A percentile compares a stretch with the other conserved stretches of the same genome.
Conservation (phyloP, 108 stramenopile genomes). For the Epipyxis sp. region DNA sequence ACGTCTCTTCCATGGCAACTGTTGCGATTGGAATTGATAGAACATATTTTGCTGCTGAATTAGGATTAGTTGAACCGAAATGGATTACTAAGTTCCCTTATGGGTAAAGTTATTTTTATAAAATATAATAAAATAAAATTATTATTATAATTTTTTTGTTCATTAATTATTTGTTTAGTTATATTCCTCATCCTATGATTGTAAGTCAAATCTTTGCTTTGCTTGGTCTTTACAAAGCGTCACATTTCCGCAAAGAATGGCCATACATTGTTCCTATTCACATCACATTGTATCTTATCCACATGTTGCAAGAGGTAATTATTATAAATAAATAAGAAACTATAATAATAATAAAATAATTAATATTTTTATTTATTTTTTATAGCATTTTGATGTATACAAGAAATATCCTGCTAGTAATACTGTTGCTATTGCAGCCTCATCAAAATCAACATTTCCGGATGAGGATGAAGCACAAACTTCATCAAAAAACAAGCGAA, state of each 20-base stretch:
- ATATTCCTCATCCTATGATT: conserved; percentile 51
- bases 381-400: too few relatives aligned
- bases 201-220: conserved; percentile 38
- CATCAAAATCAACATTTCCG: too few relatives aligned
- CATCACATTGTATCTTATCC: conserved; percentile 40
- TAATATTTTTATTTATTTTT: too few relatives aligned
- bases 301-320: conserved; percentile 39
- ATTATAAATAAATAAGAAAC: too few relatives aligned
- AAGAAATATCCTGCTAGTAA: too few relatives aligned
- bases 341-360: too few relatives aligned
- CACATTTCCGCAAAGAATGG: conserved; percentile 28
- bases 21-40: conserved; percentile 42
- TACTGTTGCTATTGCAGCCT: too few relatives aligned
- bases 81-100: conserved; percentile 48
- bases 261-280: conserved; percentile 45
- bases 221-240: conserved; percentile 30
- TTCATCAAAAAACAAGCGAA: too few relatives aligned
- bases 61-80: conserved; percentile 41
- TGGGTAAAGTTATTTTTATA: too few relatives aligned
- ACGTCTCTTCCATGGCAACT: conserved; percentile 33
- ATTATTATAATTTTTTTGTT: too few relatives aligned
- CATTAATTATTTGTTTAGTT: not conserved
- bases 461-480: too few relatives aligned
- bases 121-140: too few relatives aligned
- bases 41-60: conserved; percentile 49